phyloP scores from a whole-genome alignment of 331 rosid genomes.

The Acacia pycnantha region DNA sequence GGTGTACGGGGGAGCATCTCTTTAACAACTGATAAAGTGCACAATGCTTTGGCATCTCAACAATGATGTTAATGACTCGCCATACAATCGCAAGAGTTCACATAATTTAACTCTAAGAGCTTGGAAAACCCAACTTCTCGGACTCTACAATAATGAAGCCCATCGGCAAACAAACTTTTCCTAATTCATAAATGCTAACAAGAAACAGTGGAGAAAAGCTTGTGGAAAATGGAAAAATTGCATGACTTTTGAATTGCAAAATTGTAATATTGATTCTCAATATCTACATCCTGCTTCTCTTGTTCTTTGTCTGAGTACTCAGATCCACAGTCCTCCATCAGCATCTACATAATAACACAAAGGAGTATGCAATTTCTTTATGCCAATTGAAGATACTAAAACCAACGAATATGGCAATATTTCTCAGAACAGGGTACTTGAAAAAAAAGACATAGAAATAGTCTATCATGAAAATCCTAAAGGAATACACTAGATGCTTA shows the following conservation, averaged over 20 bases:
- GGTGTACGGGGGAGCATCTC: too few relatives aligned
- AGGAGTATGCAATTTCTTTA: neutral
- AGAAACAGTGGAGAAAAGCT: neutral
- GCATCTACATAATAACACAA: slow-evolving; percentile 57
- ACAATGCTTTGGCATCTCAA: too few relatives aligned
- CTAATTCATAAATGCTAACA: too few relatives aligned
- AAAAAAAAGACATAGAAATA: neutral
- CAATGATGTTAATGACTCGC: too few relatives aligned
- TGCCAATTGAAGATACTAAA: slow-evolving; percentile 4
- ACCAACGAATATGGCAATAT: neutral
- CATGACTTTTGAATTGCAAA: slow-evolving; percentile 50
- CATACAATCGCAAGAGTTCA: too few relatives aligned
- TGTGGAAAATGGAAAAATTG: neutral
- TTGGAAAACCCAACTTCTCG: too few relatives aligned
- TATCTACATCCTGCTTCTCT: slow-evolving; percentile 90
- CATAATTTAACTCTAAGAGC: too few relatives aligned
- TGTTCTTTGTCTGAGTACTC: slow-evolving; percentile 96
- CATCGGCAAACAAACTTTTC: too few relatives aligned
- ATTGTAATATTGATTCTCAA: slow-evolving; percentile 83
- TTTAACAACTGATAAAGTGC: neutral
- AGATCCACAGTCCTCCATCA: slow-evolving; percentile 92
- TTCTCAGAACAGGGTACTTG: neutral
- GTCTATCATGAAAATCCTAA: neutral
- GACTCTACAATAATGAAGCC: too few relatives aligned
- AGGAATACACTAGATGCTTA: too few relatives aligned